Percentiles rank a stretch among this genome's conserved stretches.
phyloP scores from a whole-genome alignment of 2,329 filamentous ascomycete genomes.

The Cadophora gregata region DNA sequence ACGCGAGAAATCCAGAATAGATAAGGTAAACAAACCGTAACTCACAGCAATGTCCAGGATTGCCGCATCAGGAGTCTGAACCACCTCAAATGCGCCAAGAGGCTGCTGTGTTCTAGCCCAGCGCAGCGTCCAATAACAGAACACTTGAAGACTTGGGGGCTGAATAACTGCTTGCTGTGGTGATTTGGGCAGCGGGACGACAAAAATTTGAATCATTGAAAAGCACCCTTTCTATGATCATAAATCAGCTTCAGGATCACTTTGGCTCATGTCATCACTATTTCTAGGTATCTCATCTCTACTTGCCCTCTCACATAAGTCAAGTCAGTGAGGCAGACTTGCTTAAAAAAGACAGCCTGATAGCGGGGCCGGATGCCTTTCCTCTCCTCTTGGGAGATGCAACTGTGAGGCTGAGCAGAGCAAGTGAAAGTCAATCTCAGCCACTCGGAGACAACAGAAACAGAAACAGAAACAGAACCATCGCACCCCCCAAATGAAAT shows the following conservation, averaged over 20 bases:
- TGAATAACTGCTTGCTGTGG: background rate
- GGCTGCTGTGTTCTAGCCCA: background rate
- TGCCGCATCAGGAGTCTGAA: background rate
- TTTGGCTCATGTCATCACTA: background rate
- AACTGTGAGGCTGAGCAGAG: conserved; percentile 21
- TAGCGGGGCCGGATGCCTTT: conserved; percentile 21
- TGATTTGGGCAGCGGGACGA: conserved; percentile 1
- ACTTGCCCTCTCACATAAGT: background rate
- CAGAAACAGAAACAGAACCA: no score
- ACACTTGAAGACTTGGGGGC: background rate
- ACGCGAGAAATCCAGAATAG: no score
- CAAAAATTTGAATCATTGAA: no score
- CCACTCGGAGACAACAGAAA: background rate
- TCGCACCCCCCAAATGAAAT: no score
- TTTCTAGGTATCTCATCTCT: background rate
- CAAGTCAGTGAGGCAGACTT: conserved; percentile 28
- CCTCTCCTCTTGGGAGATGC: background rate
- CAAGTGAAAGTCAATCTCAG: background rate
- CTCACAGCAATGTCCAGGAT: background rate
- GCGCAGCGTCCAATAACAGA: background rate
- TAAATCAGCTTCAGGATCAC: background rate
- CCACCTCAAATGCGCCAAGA: conserved; percentile 5
- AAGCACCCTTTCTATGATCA: background rate
- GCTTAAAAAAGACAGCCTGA: conserved; percentile 23
- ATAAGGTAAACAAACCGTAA: background rate